Base-by-base conservation (phyloP, 352 stramenopile species). In the Globisporangium sylvaticum region DNA sequence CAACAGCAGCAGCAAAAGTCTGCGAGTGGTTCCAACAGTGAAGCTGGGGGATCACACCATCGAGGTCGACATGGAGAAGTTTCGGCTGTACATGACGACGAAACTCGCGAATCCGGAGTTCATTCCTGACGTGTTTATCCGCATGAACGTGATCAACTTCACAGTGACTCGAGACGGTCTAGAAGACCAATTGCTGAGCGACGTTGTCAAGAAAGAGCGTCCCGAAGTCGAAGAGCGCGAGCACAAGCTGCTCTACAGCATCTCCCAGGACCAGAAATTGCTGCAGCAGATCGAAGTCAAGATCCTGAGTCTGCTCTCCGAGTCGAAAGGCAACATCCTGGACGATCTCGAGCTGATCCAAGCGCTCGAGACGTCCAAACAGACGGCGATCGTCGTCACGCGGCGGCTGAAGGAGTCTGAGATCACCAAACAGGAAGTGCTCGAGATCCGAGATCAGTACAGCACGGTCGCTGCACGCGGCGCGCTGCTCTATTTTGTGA, bases 121-220 rank as follows among this genome's bases (percentile, higher is more conserved):
- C 64, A 68, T 87, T 0, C 92, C 93, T 6, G 93, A 98, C 44
- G 80, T 98, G 8, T 98, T 91, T 65, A 96, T 98, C 61, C 92
- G 92, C 59, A 89, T 97, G 31, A 97, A 91, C 55, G 77, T 98
- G 4, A 96, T 98, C 61, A 98, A 98, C 66, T 98, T 98, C 63
- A 97, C 87, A 0, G 92, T 98, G 27, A 98, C 92, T 1, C 80
- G 81, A n/a, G 83, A 93, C 3, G 93, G 93, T 1, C 75, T 98
- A 14, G 87, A 97, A 37, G 87, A 95, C 22, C 93, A 98, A 70
- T 67, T 98, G 14, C 74, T 98, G 9, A 89, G 90, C 31, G 86
- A 91, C 31, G 92, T 98, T 1, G 91, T 98, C 10, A 75, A 81
- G 22, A 76, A 88, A 67, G 93, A 98, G 54, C 73, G 86, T 0